phyloP scores from a whole-genome alignment of 2,329 filamentous ascomycete genomes.

The Pyricularia grisea region DNA sequence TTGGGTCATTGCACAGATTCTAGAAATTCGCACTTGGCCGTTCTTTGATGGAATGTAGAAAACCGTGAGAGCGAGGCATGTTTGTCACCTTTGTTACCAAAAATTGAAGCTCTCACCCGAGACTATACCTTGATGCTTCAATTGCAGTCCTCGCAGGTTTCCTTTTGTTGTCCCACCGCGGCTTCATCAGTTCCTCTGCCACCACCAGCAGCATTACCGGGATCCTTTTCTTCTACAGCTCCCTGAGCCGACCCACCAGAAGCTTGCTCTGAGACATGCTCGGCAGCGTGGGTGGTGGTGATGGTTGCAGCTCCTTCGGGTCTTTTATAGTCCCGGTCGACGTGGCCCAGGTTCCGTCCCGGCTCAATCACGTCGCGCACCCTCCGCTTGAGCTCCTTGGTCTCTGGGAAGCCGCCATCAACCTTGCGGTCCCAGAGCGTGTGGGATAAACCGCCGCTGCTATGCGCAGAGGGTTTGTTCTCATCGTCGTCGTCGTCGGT shows the following conservation, averaged over 20 bases:
- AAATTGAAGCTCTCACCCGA: background rate
- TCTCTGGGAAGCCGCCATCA: slow-evolving; percentile 88
- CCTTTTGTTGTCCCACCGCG: background rate
- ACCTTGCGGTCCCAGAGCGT: slow-evolving; percentile 80
- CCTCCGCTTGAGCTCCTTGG: slow-evolving; percentile 79
- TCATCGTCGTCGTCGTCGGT: slow-evolving; percentile 9
- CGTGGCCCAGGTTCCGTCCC: slow-evolving; percentile 68
- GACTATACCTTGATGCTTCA: background rate
- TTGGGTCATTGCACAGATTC: background rate
- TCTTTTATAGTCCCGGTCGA: slow-evolving; percentile 44
- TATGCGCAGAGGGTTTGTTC: slow-evolving; percentile 8
- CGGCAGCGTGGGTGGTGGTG: background rate
- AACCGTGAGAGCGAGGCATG: background rate
- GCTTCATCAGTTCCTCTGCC: background rate
- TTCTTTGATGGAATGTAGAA: background rate
- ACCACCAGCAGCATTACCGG: background rate
- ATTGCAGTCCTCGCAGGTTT: background rate
- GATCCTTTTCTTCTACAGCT: background rate
- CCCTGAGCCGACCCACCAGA: background rate
- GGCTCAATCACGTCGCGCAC: slow-evolving; percentile 80
- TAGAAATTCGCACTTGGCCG: background rate
- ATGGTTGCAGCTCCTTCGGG: background rate
- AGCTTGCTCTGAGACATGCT: background rate
- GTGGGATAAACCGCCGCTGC: slow-evolving; percentile 28
- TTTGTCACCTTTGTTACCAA: no score